Conservation (phyloP, 2,329 filamentous ascomycete species). For the Trichoderma endophyticum region DNA sequence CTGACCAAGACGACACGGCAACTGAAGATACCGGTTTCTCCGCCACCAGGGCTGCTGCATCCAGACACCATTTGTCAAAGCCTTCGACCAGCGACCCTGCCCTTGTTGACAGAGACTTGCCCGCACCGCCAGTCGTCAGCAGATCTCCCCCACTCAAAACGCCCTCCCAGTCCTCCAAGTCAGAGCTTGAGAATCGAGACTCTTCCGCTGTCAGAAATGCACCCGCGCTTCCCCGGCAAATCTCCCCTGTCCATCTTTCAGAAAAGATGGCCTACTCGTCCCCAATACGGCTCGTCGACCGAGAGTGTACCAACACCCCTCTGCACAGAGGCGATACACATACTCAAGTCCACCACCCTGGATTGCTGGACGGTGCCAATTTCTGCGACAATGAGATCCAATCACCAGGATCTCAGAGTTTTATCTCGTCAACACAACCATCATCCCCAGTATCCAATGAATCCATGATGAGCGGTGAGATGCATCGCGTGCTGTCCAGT, state of each 20-base stretch:
- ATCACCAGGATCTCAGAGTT: background rate
- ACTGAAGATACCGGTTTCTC: constrained; percentile 5
- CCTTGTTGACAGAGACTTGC: constrained; percentile 24
- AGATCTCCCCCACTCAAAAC: background rate
- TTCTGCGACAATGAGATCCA: constrained; percentile 23
- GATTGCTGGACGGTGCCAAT: constrained; percentile 23
- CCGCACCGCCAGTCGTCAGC: constrained; percentile 24
- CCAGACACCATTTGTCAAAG: constrained; percentile 28
- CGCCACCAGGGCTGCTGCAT: constrained; percentile 4
- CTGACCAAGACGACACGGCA: constrained; percentile 14
- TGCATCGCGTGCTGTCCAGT: constrained; percentile 21
- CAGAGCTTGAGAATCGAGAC: constrained; percentile 17
- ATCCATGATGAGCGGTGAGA: constrained; percentile 21
- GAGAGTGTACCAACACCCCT: background rate
- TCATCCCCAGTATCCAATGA: constrained; percentile 23
- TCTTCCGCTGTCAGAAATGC: background rate
- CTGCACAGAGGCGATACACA: background rate
- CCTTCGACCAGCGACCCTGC: constrained; percentile 20
- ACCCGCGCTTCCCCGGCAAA: background rate
- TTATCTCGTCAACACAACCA: constrained; percentile 10
- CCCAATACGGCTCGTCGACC: background rate
- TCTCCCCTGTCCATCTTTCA: background rate
- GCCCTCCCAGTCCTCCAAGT: background rate
- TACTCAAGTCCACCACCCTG: constrained; percentile 20
- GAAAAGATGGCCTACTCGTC: background rate